Percentiles rank a stretch among this genome's conserved stretches.
Evolutionary conservation across 1,284 basidiomycete species (phyloP).

Genomic region (Naganishia albida): DNA sequence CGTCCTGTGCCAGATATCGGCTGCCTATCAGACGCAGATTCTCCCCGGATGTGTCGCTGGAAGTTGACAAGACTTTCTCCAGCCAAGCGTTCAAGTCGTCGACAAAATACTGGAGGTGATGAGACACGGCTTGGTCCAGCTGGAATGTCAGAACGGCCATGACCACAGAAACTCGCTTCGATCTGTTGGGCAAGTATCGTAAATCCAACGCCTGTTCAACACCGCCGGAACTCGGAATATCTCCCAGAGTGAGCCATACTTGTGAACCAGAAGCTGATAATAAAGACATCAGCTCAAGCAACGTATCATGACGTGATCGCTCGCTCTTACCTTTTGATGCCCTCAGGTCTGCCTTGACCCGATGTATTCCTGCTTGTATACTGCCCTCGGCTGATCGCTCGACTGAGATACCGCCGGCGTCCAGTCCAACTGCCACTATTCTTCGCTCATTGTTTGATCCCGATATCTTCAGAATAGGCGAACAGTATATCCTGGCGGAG

Average conservation of each 20-base stretch:
- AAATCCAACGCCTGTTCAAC: constrained; percentile 7
- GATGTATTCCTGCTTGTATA: constrained; percentile 8
- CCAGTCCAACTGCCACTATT: background rate
- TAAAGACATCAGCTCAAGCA: background rate
- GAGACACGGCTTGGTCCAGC: constrained; percentile 42
- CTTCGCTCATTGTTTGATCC: background rate
- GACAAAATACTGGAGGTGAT: constrained; percentile 78
- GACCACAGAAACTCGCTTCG: constrained; percentile 16
- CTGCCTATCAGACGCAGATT: constrained; percentile 78
- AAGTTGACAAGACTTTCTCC: constrained; percentile 54
- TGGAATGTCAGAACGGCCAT: constrained; percentile 1
- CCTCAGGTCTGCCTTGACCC: background rate
- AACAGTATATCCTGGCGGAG: constrained; percentile 10
- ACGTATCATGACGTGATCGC: too few relatives aligned
- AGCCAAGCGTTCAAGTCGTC: constrained; percentile 76
- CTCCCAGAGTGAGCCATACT: constrained; percentile 1
- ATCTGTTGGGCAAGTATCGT: constrained; percentile 16
- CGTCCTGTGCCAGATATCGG: constrained; percentile 63
- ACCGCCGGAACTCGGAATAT: background rate
- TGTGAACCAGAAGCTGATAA: background rate
- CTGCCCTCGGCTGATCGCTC: constrained; percentile 39
- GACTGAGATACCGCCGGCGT: constrained; percentile 26
- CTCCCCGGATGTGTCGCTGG: constrained; percentile 55
- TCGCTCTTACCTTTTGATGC: background rate
- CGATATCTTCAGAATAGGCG: background rate